Evolutionary conservation across 345 rosid genomes (phyloP), one percentile per base, ranked within the genome.

Genomic region (Salix purpurea): DNA sequence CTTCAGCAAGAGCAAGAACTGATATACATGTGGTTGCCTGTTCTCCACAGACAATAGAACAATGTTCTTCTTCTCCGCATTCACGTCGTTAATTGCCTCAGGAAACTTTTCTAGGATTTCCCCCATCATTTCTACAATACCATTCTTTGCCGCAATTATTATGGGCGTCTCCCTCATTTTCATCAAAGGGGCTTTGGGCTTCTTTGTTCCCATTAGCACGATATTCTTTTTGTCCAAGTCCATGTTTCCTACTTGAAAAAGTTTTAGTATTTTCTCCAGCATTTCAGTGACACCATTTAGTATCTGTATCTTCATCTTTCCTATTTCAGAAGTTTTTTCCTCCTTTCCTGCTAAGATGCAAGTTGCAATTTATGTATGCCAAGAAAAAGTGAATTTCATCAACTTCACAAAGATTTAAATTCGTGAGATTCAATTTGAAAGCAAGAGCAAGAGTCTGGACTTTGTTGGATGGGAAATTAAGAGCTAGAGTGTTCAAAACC

Each of bases 21-120:
- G 5, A 50, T 80, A 87, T 7, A 86, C 82, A 32, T 77, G 85
- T 0, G 91, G 84, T 72, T 85, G 91, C 77, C 91, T 76, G 68
- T 82, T 84, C 81, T 89, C 92, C 56, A 86, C 90, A 0, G 92
- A 86, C 48, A 89, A 73, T 14, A 86, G 72, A 70, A 85, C 86
- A 0, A 69, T 23, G 26, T 85, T 85, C 79, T 85, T 85, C 50
- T 61, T 76, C 6, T 78, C 78, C 0, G 67, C 24, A 77, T 82
- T 71, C 54, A 67, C 11, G 76, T 85, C 88, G 14, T 77, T 68
- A 9, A 77, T 79, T 13, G 88, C 88, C 9, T 60, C 78, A 0
- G 88, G 88, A 18, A 72, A 78, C 1, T 4, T 36, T 8, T 85
- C 77, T 5, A 85, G 68, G 28, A 83, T 80, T 36, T 74, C 74